Conservation (phyloP, 345 rosid species). For the Gossypium australe region DNA sequence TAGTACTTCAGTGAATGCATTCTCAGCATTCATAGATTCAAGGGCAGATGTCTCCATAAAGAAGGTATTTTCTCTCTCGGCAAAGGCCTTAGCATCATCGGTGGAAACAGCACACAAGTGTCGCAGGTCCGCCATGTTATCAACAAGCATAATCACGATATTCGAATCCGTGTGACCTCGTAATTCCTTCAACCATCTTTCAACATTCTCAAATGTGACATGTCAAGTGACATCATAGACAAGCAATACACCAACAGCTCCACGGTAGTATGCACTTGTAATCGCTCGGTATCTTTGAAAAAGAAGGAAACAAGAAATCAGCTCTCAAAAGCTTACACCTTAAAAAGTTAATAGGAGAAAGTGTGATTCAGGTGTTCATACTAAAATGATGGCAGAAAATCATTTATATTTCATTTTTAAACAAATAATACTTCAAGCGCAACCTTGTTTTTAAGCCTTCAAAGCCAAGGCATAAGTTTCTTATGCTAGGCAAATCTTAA, state of each 20-base stretch:
- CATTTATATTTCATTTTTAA: neutral
- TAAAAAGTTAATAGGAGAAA: neutral
- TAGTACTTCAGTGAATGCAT: conserved; percentile 73
- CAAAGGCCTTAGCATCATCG: conserved; percentile 64
- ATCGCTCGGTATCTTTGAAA: conserved; percentile 72
- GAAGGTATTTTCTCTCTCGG: conserved; percentile 66
- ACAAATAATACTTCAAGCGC: no score
- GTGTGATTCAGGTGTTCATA: neutral
- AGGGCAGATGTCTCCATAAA: conserved; percentile 95
- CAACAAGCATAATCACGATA: conserved; percentile 83
- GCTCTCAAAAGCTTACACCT: neutral
- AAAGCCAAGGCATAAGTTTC: no score
- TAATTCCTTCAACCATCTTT: conserved; percentile 90
- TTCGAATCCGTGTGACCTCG: conserved; percentile 77
- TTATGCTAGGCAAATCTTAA: no score
- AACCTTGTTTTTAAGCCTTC: no score
- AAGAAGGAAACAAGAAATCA: conserved; percentile 5
- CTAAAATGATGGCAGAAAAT: neutral
- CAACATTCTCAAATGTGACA: conserved; percentile 79
- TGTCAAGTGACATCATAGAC: conserved; percentile 81
- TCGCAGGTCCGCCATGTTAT: conserved; percentile 79
- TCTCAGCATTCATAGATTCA: conserved; percentile 69
- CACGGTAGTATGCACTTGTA: conserved; percentile 87
- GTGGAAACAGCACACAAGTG: conserved; percentile 77
- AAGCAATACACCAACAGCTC: conserved; percentile 84